Evolutionary conservation across 2,329 filamentous ascomycete species (phyloP).

Genomic region (Epichloe gansuensis): DNA sequence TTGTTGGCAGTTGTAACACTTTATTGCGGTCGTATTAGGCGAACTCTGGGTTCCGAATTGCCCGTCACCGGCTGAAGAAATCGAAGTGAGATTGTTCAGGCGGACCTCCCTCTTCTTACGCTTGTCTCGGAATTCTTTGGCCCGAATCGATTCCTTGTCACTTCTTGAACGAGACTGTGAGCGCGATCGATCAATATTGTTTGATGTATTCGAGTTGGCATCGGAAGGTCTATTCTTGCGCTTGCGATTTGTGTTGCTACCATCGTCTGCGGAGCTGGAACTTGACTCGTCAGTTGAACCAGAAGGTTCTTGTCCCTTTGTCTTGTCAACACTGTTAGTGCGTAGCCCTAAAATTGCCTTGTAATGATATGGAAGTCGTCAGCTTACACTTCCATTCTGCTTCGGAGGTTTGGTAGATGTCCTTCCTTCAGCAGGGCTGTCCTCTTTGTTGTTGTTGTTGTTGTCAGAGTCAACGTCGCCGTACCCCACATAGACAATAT

Average conservation of each 20-base stretch:
- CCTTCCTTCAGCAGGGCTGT: slow-evolving; percentile 20
- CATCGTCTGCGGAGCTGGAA: slow-evolving; percentile 10
- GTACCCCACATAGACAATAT: slow-evolving; percentile 47
- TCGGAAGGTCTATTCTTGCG: slow-evolving; percentile 16
- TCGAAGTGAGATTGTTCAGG: slow-evolving; percentile 47
- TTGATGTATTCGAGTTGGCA: slow-evolving; percentile 10
- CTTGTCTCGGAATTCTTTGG: slow-evolving; percentile 41
- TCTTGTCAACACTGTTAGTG: not conserved
- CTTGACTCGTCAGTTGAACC: slow-evolving; percentile 15
- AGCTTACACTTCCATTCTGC: slow-evolving; percentile 14
- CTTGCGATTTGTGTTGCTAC: slow-evolving; percentile 11
- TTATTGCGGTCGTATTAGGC: slow-evolving; percentile 16
- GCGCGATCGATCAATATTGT: slow-evolving; percentile 16
- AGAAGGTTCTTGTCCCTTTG: slow-evolving; percentile 8
- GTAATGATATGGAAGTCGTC: not conserved
- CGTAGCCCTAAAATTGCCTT: too few relatives aligned
- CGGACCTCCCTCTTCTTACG: slow-evolving; percentile 54
- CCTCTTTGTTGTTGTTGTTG: slow-evolving; percentile 23
- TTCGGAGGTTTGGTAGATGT: slow-evolving; percentile 23
- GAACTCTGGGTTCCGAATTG: slow-evolving; percentile 8
- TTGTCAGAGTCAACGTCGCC: slow-evolving; percentile 34
- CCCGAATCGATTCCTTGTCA: slow-evolving; percentile 16
- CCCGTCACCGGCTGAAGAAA: slow-evolving; percentile 33
- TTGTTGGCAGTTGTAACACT: slow-evolving; percentile 49
- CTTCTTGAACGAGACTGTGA: slow-evolving; percentile 20